Conservation (phyloP, 495 filamentous ascomycete genomes). For the Bacidia rubella region DNA sequence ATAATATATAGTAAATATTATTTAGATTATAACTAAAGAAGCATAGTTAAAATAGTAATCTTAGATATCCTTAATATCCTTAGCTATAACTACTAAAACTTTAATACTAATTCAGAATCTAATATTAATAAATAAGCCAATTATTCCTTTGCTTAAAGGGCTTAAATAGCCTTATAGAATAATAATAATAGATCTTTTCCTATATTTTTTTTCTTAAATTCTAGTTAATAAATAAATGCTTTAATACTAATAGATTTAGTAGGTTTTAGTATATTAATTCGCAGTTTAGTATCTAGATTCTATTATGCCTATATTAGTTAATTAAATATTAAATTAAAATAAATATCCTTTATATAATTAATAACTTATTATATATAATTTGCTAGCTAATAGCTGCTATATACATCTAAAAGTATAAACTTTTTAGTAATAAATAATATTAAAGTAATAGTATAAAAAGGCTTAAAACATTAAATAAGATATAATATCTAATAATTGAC, state of each 20-base stretch:
- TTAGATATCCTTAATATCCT: no score
- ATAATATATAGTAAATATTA: no score
- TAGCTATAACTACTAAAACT: no score
- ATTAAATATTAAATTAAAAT: background rate
- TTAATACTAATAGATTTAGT: no score
- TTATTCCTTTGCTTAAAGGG: no score
- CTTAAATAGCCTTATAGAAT: no score
- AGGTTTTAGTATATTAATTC: no score
- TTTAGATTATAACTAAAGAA: no score
- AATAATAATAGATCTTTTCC: constrained; percentile 3
- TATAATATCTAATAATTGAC: background rate
- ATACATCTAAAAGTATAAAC: background rate
- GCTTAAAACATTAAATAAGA: background rate
- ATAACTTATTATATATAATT: constrained; percentile 5
- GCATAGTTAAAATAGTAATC: no score
- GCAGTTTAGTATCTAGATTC: constrained; percentile 3
- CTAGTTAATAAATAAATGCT: no score
- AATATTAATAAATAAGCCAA: no score
- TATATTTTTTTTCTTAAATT: constrained; percentile 5
- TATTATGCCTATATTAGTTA: constrained; percentile 2
- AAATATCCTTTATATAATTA: background rate
- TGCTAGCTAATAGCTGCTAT: background rate
- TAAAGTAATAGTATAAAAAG: background rate
- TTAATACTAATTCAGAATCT: no score
- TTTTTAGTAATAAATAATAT: background rate